Evolutionary conservation across 805 yeast genomes (phyloP), one percentile per base, ranked within the genome.

Genomic region (Yarrowia sp.): DNA sequence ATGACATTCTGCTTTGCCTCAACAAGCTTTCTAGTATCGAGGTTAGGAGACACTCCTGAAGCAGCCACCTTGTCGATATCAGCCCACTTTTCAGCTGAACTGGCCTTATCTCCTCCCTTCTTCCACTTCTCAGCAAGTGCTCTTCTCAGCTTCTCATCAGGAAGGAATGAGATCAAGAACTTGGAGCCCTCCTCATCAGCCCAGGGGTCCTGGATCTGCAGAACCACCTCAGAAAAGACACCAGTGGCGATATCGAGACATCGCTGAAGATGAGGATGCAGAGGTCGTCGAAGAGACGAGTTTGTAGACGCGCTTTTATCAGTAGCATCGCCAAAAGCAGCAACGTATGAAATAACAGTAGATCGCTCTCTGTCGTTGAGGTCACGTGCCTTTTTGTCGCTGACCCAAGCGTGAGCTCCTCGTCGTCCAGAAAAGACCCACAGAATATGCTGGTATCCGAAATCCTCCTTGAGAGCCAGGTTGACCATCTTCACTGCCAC

Each of bases 361-460:
- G 88, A 81, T 71, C 99, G 83, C 67, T 85, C 84, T 5, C 79
- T 71, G 74, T 95, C 98, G 68, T 84, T 88, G 67, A 95, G 75
- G 1, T 74, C 71, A 65, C 98, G 79, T 0, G 98, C 97, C 55
- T 92, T 79, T 65, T 82, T 76, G 74, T 95, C 99, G 75, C 96
- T 89, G 28, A 95, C 82, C 99, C 99, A 95, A 72, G 98, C 96
- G 80, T 95, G 99, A 14, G 96, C 96, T 75, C 99, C 99, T 83
- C 99, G 89, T 80, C 99, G 88, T 53, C 99, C 99, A 0, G 97
- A 91, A 73, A 90, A 95, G 4, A 93, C 97, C 98, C 98, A 95
- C 58, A 95, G 80, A 73, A 91, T 79, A 75, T 90, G 87, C 66
- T 85, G 78, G 74, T 90, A 92, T 0, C 97, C 98, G 76, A 95